Base-by-base conservation (phyloP, 2,329 filamentous ascomycete genomes). In the Trichoderma sp. region DNA sequence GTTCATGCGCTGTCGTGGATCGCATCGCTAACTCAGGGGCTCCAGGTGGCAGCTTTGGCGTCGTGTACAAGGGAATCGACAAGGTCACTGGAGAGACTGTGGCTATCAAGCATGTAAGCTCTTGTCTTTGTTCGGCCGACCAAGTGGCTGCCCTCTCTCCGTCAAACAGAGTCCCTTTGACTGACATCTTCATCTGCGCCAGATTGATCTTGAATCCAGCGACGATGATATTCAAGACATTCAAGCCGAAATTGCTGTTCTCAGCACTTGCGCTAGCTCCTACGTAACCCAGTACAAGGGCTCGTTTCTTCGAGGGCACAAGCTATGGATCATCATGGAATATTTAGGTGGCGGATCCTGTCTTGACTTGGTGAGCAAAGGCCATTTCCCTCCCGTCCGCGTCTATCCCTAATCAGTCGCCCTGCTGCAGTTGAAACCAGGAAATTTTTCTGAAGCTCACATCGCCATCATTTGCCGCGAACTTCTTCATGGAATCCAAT, bases 281-380 rank as follows among this genome's bases (percentile, higher is more conserved):
- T 96, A 91, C 79, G 94, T 99, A 74, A 98, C 96, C 18, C 92
- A 97, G 78, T 99, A 99, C 85, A 96, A 94, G 79, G 92, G 93
- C 26, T 97, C 94, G 77, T 99, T 98, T 79, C 87, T 98, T n/a
- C 89, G 93, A 74, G 96, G 96, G 30, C 92, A 94, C 78, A 99
- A 98, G 82, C 83, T 99, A 84, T 99, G 96, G 96, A 99, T 99
- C 77, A 93, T 98, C 69, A 99, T 99, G 96, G 96, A 99, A 80
- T 99, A 91, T 77, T 84, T 99, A 13, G 96, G 96, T 6, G 96
- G 96, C 72, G 96, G 96, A 51, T 98, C 96, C 21, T 97, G 96
- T 78, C 85, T 97, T 72, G 96, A 99, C 79, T 80, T 99, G 84
- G 92, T 97, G 87, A 75, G 84, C 39, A 52, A 18, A 43, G 8